Percentiles rank a stretch among this genome's conserved stretches.
These are phyloP conservation scores for Pseudogymnoascus sp. DNA, from an alignment of 2,329 filamentous ascomycete genomes.

Conservation along the genomic window DNA sequence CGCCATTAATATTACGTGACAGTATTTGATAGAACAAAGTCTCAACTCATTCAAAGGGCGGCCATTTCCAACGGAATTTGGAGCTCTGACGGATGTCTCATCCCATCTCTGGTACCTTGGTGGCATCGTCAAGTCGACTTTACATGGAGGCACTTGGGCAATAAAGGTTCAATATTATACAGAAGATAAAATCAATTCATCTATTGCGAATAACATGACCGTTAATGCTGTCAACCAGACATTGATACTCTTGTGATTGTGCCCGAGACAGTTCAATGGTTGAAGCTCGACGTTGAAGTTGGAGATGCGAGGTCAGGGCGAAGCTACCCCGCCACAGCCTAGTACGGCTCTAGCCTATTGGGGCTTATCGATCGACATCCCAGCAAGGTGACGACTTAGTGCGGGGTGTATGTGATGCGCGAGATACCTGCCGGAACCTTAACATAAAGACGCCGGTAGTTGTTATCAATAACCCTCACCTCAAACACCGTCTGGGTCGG, in stretches of 20 bases:
- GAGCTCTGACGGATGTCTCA: not conserved
- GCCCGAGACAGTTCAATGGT: not conserved
- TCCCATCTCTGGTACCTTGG: not conserved
- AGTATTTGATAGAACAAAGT: not conserved
- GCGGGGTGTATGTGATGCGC: not conserved
- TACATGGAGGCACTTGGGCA: not conserved
- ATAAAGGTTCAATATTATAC: not conserved
- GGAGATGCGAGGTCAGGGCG: not conserved
- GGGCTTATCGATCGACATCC: constrained; percentile 5
- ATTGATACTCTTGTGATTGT: not conserved
- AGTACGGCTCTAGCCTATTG: not conserved
- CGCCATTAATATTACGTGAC: not conserved
- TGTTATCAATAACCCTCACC: not conserved
- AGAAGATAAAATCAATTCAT: not conserved
- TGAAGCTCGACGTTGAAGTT: not conserved
- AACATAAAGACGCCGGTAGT: not conserved
- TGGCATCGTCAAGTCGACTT: not conserved
- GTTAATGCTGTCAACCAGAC: not conserved
- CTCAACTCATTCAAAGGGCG: not conserved
- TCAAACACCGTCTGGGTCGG: not conserved
- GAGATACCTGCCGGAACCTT: constrained; percentile 1
- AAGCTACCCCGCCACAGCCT: not conserved
- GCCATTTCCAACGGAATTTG: not conserved
- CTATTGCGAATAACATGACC: not conserved
- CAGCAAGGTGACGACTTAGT: constrained; percentile 4